phyloP scores from a whole-genome alignment of 495 filamentous ascomycete genomes.

The Podospora tetraspora region DNA sequence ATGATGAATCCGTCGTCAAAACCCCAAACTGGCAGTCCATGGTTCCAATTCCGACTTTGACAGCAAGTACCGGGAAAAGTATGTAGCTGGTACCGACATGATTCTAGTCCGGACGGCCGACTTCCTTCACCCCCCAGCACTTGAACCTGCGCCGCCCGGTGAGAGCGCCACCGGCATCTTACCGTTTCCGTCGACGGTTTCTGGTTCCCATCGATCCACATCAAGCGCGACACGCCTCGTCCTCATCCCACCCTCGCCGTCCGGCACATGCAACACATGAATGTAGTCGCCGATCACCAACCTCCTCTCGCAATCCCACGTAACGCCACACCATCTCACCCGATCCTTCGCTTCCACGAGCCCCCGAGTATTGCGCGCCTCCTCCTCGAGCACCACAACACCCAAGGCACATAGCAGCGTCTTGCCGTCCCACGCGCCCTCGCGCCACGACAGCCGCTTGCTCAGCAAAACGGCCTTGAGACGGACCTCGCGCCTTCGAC shows the following conservation, averaged over 20 bases:
- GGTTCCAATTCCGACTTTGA: not conserved
- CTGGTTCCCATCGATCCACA: not conserved
- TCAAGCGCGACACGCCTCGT: not conserved
- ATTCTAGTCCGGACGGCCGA: not conserved
- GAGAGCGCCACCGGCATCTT: not conserved
- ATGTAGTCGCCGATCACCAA: not conserved
- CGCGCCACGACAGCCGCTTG: not conserved
- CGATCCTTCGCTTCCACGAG: not conserved
- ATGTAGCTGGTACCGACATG: not conserved
- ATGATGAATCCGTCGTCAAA: too few species aligned
- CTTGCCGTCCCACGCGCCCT: not conserved
- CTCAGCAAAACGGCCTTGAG: not conserved
- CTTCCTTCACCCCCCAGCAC: not conserved
- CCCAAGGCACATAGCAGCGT: not conserved
- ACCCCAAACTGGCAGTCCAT: too few species aligned
- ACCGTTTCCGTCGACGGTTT: not conserved
- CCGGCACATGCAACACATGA: not conserved
- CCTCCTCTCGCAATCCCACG: not conserved
- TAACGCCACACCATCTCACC: not conserved
- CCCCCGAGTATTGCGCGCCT: not conserved
- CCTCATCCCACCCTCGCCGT: not conserved
- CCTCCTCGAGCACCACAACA: not conserved
- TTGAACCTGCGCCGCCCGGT: not conserved
- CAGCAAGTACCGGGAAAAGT: not conserved
- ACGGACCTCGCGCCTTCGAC: not conserved